phyloP scores from a whole-genome alignment of 768 basidiomycete species.

The Xerocomellus amylosporus region DNA sequence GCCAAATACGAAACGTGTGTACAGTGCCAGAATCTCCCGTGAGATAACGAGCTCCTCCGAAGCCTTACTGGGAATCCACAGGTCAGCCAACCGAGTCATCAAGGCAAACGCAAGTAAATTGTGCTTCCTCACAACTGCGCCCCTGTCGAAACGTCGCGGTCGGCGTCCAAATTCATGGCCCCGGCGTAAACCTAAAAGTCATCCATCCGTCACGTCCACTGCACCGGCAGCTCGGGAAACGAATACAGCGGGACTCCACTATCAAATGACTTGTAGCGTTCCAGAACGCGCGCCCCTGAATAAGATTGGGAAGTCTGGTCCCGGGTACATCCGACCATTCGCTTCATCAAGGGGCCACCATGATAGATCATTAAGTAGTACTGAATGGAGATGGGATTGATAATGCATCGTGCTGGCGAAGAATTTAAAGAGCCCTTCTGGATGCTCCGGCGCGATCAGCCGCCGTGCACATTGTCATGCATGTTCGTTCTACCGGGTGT shows the following conservation, averaged over 20 bases:
- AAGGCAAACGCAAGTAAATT: background rate
- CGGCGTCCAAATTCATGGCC: background rate
- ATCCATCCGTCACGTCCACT: background rate
- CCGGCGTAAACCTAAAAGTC: slow-evolving; percentile 2
- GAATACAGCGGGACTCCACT: background rate
- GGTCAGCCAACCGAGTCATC: too few relatives aligned
- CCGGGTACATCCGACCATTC: background rate
- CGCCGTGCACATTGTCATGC: background rate
- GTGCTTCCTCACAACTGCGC: background rate
- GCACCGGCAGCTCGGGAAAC: background rate
- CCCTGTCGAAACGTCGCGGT: background rate
- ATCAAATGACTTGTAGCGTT: background rate
- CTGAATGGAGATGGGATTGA: background rate
- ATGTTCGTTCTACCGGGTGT: background rate
- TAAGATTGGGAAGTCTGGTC: background rate
- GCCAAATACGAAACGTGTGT: too few relatives aligned
- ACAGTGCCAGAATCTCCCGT: too few relatives aligned
- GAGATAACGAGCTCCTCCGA: too few relatives aligned
- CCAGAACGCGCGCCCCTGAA: background rate
- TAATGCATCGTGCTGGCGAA: background rate
- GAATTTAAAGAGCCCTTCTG: background rate
- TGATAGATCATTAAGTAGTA: too few relatives aligned
- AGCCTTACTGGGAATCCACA: too few relatives aligned
- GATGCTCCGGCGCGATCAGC: background rate
- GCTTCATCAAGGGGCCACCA: background rate